phyloP scores from a whole-genome alignment of 495 filamentous ascomycete species.

The Tetracladium marchalianum region DNA sequence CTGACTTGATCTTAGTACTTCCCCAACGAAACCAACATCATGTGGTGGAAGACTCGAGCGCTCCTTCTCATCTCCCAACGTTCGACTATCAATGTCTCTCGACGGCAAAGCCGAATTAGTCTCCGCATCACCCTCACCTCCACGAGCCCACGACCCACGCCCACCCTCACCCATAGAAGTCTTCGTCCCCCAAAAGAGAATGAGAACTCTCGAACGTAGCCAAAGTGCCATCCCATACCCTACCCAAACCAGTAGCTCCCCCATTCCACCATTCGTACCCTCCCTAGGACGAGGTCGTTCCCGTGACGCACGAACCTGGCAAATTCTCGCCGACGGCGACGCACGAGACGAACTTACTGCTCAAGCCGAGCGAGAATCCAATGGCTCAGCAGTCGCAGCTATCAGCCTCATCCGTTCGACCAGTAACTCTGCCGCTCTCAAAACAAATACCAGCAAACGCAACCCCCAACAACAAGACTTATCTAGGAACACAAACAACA shows the following conservation, averaged over 20 bases:
- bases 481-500: slow-evolving; percentile 27
- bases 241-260: slow-evolving; percentile 3
- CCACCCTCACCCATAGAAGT: slow-evolving; percentile 8
- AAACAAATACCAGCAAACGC: slow-evolving; percentile 44
- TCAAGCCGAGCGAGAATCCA: slow-evolving; percentile 62
- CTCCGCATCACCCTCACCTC: slow-evolving; percentile 63
- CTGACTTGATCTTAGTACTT: slow-evolving; percentile 6
- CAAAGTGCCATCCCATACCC: slow-evolving; percentile 42
- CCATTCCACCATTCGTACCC: slow-evolving; percentile 20
- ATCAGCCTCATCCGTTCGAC: slow-evolving; percentile 63
- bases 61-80: slow-evolving; percentile 26
- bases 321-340: slow-evolving; percentile 67
- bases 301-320: slow-evolving; percentile 75
- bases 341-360: slow-evolving; percentile 60
- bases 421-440: slow-evolving; percentile 41
- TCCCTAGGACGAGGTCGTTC: slow-evolving; percentile 55
- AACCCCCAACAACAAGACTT: slow-evolving; percentile 40
- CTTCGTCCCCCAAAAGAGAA: slow-evolving; percentile 39
- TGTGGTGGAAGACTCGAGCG: slow-evolving; percentile 18
- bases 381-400: slow-evolving; percentile 58
- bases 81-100: slow-evolving; percentile 62
- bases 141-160: slow-evolving; percentile 28
- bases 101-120: slow-evolving; percentile 79
- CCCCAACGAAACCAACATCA: slow-evolving; percentile 17
- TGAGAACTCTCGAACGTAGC: slow-evolving; percentile 48